These are phyloP conservation scores for Fonsecaea pugnacius DNA, from an alignment of 2,329 filamentous ascomycete species.

Conservation along the genomic window DNA sequence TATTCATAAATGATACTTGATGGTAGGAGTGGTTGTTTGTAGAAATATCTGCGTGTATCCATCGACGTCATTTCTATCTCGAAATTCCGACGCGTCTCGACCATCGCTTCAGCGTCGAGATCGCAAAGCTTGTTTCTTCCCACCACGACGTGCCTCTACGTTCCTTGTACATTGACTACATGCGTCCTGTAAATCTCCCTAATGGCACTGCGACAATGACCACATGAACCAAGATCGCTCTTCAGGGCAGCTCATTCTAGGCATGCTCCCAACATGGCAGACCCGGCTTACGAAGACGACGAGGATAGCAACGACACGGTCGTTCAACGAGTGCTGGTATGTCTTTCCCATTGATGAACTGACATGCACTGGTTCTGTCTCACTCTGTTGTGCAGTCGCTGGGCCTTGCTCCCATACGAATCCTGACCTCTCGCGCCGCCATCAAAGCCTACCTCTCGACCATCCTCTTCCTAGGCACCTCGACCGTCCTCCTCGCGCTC, in stretches of 20 bases:
- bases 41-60: not conserved
- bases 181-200: not conserved
- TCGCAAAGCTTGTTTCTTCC: not conserved
- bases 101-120: not conserved
- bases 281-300: slow-evolving; percentile 9
- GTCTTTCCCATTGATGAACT: slow-evolving; percentile 4
- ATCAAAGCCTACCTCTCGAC: slow-evolving; percentile 67
- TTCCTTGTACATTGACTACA: not conserved
- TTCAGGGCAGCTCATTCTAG: not conserved
- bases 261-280: slow-evolving; percentile 22
- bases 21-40: not conserved
- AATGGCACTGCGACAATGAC: not conserved
- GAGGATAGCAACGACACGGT: slow-evolving; percentile 18
- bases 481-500: slow-evolving; percentile 60
- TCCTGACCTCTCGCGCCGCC: slow-evolving; percentile 65
- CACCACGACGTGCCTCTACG: not conserved
- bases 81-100: slow-evolving; percentile 11
- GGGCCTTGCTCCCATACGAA: slow-evolving; percentile 58
- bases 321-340: slow-evolving; percentile 25
- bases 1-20: too few relatives aligned
- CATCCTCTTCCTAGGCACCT: slow-evolving; percentile 58
- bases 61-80: slow-evolving; percentile 10
- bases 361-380: not conserved
- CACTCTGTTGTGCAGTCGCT: slow-evolving; percentile 50
- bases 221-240: not conserved